Base-by-base conservation (phyloP, 768 basidiomycete species). In the Fomitopsis serialis region DNA sequence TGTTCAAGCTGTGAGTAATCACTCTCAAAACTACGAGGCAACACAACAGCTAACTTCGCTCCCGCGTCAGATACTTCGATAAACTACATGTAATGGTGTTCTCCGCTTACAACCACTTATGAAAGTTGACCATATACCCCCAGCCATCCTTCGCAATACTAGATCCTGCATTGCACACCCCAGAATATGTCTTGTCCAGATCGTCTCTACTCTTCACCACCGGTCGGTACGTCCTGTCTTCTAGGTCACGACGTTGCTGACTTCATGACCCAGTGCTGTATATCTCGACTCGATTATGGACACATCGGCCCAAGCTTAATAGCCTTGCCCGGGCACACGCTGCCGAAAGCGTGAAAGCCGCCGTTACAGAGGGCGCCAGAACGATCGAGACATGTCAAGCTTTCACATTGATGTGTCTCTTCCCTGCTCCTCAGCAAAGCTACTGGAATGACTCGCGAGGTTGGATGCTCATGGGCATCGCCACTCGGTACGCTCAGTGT, bases 341-440 rank as follows among this genome's bases (percentile, higher is more conserved):
- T 4, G 67, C 74, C 52, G 76, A 80, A 58, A 73, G 74, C 24
- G 81, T 81, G 10, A 77, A 75, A 24, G 70, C 73, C 51, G 74
- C 78, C 3, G 68, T 85, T 22, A 70, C 78, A 3, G 76, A 78
- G 48, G 79, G 78, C 7, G 67, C 71, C 35, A 75, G 75, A 61
- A 79, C 75, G 54, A 76, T 88, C 15, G 87, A 89, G 59, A 77
- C 83, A 23, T 84, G 82, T 51, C 87, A 89, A 61, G 85, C 86
- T 24, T 87, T 84, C 59, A 68, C 87, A 9, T 61, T 88, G 22
- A 70, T 85, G 64, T 75, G 79, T 19, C 75, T 79, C 15, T 83
- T 83, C 63, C 78, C 80, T 17, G 66, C 75, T 12, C 80, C 81
- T 0, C 75, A 78, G 60, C 79, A 78, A 58, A 77, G 73, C 54